Evolutionary conservation across 108 stramenopile species (phyloP).

Genomic region (Chaetoceros tenuissimus): DNA sequence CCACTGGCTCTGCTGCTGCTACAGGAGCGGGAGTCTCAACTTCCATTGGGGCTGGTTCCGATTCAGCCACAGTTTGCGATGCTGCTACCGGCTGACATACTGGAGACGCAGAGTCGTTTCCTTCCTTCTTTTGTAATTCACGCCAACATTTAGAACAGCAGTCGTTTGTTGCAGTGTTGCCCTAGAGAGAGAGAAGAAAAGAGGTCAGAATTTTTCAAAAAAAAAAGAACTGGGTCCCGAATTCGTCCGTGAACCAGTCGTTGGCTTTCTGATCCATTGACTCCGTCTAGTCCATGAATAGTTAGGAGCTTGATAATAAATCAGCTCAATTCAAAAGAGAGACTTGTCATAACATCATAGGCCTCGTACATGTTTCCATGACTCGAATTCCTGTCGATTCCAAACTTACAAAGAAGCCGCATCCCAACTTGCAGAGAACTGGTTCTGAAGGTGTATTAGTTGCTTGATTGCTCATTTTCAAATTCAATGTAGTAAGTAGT

Average conservation of each 20-base stretch:
- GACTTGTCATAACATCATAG: too few species aligned
- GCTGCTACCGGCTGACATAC: slow-evolving; percentile 13
- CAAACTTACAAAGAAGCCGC: slow-evolving; percentile 90
- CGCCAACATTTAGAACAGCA: slow-evolving; percentile 85
- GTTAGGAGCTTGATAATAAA: too few species aligned
- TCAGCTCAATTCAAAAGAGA: too few species aligned
- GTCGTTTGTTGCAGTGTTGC: slow-evolving; percentile 74
- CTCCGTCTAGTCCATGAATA: too few species aligned
- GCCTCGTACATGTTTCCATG: too few species aligned
- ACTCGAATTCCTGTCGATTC: too few species aligned
- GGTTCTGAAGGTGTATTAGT: slow-evolving; percentile 52
- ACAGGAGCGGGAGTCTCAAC: slow-evolving; percentile 8
- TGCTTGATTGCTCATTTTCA: slow-evolving; percentile 69
- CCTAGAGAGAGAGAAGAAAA: slow-evolving; percentile 27
- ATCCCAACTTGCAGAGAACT: slow-evolving; percentile 73
- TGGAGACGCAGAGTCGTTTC: slow-evolving; percentile 6
- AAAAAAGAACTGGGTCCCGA: too few species aligned
- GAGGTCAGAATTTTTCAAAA: neutral
- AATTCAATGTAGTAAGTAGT: too few species aligned
- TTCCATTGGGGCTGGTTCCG: slow-evolving; percentile 9
- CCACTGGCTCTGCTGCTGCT: slow-evolving; percentile 2
- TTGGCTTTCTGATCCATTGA: too few species aligned
- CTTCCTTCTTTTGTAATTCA: slow-evolving; percentile 50
- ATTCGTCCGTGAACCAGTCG: too few species aligned
- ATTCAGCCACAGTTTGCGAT: slow-evolving; percentile 11